Percentiles rank a stretch among this genome's conserved stretches.
phyloP scores from a whole-genome alignment of 352 stramenopile species.

The Peronospora tabacina region DNA sequence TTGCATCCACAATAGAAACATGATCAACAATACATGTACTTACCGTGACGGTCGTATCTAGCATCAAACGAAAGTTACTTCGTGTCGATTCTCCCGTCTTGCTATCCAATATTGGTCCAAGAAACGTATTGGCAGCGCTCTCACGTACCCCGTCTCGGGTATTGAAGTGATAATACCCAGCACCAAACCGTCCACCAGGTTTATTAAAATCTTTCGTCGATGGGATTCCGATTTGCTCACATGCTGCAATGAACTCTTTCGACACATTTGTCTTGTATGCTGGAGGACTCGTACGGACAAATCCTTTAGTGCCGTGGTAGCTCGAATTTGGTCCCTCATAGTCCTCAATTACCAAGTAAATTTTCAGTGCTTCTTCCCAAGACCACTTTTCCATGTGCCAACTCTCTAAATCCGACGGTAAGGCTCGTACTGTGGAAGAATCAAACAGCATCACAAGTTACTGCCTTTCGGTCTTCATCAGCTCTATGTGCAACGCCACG shows the following conservation, averaged over 20 bases:
- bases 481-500: background rate
- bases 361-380: constrained; percentile 58
- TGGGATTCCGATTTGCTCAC: constrained; percentile 45
- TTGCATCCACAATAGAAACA: background rate
- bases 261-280: constrained; percentile 29
- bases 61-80: constrained; percentile 42
- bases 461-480: background rate
- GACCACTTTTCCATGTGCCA: constrained; percentile 75
- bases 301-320: constrained; percentile 46
- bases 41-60: constrained; percentile 60
- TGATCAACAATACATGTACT: constrained; percentile 1
- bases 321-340: constrained; percentile 49
- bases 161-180: constrained; percentile 86
- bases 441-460: background rate
- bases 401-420: constrained; percentile 61
- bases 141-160: constrained; percentile 73
- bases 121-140: constrained; percentile 65
- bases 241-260: constrained; percentile 44
- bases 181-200: constrained; percentile 52
- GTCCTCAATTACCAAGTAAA: constrained; percentile 73
- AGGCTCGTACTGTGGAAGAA: constrained; percentile 44
- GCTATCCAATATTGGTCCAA: constrained; percentile 45
- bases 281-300: constrained; percentile 50
- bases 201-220: constrained; percentile 76
- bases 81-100: constrained; percentile 25